A percentile compares a stretch with the other conserved stretches of the same genome.
Evolutionary conservation across 1,284 basidiomycete genomes (phyloP).

Genomic region (Vanrija pseudolonga): DNA sequence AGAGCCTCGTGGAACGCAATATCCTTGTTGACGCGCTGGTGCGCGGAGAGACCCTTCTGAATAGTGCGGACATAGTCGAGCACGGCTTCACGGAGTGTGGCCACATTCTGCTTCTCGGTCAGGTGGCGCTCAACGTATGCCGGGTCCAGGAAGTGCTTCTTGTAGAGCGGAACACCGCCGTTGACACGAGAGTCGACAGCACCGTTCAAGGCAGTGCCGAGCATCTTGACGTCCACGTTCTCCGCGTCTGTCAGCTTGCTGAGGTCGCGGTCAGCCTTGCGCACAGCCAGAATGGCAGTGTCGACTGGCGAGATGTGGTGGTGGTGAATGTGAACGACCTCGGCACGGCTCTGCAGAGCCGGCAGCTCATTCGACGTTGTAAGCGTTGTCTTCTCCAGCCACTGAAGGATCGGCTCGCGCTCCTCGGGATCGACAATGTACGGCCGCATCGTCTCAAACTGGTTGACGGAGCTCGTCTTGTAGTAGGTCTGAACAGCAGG

Average conservation of each 20-base stretch:
- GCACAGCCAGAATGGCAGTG: slow-evolving; percentile 75
- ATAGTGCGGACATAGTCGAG: slow-evolving; percentile 82
- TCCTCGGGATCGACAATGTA: slow-evolving; percentile 62
- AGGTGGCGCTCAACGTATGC: slow-evolving; percentile 67
- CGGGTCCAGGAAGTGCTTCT: slow-evolving; percentile 61
- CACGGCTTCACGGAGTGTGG: slow-evolving; percentile 67
- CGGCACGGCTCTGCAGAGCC: slow-evolving; percentile 83
- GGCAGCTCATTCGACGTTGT: slow-evolving; percentile 85
- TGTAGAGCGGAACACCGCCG: slow-evolving; percentile 70
- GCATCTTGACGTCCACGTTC: slow-evolving; percentile 62
- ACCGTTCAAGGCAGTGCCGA: slow-evolving; percentile 83
- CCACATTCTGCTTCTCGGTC: slow-evolving; percentile 65
- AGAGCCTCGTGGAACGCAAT: slow-evolving; percentile 85
- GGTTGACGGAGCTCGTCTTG: slow-evolving; percentile 62
- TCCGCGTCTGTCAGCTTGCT: slow-evolving; percentile 17
- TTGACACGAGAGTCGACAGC: slow-evolving; percentile 78
- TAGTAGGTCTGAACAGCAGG: slow-evolving; percentile 70
- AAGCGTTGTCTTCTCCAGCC: slow-evolving; percentile 83
- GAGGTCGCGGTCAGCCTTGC: slow-evolving; percentile 43
- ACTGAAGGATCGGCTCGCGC: slow-evolving; percentile 56
- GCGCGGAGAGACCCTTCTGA: slow-evolving; percentile 75
- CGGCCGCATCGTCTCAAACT: slow-evolving; percentile 74
- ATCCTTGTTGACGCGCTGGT: slow-evolving; percentile 74
- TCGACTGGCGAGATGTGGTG: slow-evolving; percentile 83
- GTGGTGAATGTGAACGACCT: slow-evolving; percentile 71